These are phyloP conservation scores for Trifolium subterraneum DNA, from an alignment of 306 rosid species.

Conservation along the genomic window DNA sequence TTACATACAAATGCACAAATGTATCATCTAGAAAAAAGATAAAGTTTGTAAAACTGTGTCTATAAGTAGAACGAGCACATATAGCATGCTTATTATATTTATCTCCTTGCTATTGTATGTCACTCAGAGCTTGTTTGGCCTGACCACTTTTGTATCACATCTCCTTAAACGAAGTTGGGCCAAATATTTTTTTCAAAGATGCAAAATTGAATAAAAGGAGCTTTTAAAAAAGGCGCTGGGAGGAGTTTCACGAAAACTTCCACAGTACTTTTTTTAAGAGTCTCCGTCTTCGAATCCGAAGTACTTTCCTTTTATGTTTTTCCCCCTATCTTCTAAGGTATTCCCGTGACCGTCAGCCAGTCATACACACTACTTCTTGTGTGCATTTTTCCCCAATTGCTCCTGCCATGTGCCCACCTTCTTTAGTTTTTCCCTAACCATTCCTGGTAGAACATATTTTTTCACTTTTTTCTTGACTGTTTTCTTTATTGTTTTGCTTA, in stretches of 20 bases:
- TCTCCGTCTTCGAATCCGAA: background rate
- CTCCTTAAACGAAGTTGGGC: background rate
- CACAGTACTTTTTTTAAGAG: background rate
- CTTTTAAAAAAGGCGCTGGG: background rate
- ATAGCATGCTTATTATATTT: constrained; percentile 34
- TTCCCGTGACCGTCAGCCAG: background rate
- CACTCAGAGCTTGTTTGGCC: constrained; percentile 1
- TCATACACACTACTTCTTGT: background rate
- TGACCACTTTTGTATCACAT: background rate
- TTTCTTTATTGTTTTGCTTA: constrained; percentile 5
- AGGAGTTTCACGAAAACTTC: background rate
- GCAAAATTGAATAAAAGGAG: background rate
- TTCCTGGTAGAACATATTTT: background rate
- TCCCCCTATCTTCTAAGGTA: background rate
- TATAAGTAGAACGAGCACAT: constrained; percentile 19
- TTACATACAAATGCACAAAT: constrained; percentile 32
- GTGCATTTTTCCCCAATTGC: constrained; percentile 6
- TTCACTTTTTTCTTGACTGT: background rate
- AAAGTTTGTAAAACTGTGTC: constrained; percentile 10
- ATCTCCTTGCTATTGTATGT: background rate
- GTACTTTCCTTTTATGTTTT: background rate
- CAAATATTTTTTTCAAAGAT: constrained; percentile 11
- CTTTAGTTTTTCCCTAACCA: background rate
- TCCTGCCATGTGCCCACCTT: background rate
- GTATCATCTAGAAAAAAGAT: constrained; percentile 7